Percentiles rank a stretch among this genome's conserved stretches.
These are phyloP conservation scores for Phytophthora sp. DNA, from an alignment of 352 stramenopile genomes.

Conservation along the genomic window DNA sequence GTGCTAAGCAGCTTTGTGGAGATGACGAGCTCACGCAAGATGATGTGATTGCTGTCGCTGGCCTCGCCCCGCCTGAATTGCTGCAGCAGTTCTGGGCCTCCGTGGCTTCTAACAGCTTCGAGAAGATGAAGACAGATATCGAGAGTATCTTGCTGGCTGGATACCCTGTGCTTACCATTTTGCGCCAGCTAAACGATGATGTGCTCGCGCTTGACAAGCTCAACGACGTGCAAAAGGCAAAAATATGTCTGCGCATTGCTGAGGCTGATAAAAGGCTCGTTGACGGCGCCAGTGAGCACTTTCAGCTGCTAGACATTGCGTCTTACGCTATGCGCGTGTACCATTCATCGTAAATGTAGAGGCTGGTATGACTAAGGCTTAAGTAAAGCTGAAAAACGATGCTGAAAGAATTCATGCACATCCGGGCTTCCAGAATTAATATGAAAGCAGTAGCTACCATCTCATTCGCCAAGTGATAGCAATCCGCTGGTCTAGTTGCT, in stretches of 20 bases:
- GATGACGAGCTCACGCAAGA: conserved; percentile 73
- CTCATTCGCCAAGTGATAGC: background rate
- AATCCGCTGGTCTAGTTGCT: conserved; percentile 25
- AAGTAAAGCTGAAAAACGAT: conserved; percentile 18
- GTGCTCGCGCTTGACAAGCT: conserved; percentile 80
- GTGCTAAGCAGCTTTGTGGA: conserved; percentile 92
- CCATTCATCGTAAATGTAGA: conserved; percentile 36
- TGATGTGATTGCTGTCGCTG: conserved; percentile 85
- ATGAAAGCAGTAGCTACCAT: background rate
- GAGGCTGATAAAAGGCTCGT: conserved; percentile 97
- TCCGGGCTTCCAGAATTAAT: conserved; percentile 12
- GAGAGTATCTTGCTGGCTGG: conserved; percentile 92
- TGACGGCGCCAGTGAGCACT: conserved; percentile 95
- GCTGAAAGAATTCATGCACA: conserved; percentile 10
- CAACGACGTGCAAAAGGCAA: conserved; percentile 92
- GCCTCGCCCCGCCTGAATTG: conserved; percentile 79
- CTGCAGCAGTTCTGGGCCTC: conserved; percentile 81
- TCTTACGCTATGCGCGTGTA: conserved; percentile 86
- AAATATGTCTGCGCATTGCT: conserved; percentile 94
- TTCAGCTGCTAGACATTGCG: conserved; percentile 96
- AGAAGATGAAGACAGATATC: conserved; percentile 91
- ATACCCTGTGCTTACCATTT: conserved; percentile 93
- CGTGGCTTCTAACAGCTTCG: conserved; percentile 84
- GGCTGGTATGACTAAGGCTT: conserved; percentile 11
- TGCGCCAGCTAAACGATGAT: conserved; percentile 90